Evolutionary conservation across 2,329 filamentous ascomycete species (phyloP), one percentile per base, ranked within the genome.

Genomic region (Coniochaeta ligniaria): DNA sequence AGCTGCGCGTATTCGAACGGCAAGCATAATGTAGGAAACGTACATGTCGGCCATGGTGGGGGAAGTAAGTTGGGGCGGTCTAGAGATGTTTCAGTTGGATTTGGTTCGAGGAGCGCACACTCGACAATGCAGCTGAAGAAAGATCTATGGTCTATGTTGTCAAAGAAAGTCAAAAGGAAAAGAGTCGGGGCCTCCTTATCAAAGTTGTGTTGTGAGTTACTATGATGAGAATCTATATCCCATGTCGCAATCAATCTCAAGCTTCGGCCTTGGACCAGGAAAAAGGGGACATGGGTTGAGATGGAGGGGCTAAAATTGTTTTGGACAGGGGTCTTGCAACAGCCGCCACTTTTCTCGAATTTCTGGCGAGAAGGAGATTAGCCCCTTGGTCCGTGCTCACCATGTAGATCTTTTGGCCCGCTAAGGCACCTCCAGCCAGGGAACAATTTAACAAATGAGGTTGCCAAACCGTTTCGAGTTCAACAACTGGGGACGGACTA

Each of bases 41-140:
- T 63, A 70, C 68, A 70, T 69, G 58, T 70, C 66, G 63, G 68
- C 68, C 68, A 69, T 69, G 47, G 62, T 65, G 61, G 65, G 59
- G 62, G 43, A 24, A 7, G 5, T 22, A 61, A 22, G 28, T 41
- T 35, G 22, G n/a, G 22, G 54, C 54, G 54, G 54, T 57, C 35
- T 38, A 52, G 47, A 52, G 11, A n/a, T 52, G 47, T 52, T 17
- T 28, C n/a, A 31, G 47, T 17, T 26, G 24, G 24, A n/a, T 26
- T 5, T 17, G 26, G 43, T 6, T 28, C 3, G 47, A 16, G 43
- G 47, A 52, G 47, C 14, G 22, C 14, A 12, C 6, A 31, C 28
- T 24, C 16, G 31, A 28, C 54, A 24, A 28, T 7, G 31, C 54
- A 24, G 22, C 24, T 57, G 31, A 36, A 52, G 54, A 3, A 17